Evolutionary conservation across 179 eudicot species (phyloP).

Genomic region (Beta lomatogona): DNA sequence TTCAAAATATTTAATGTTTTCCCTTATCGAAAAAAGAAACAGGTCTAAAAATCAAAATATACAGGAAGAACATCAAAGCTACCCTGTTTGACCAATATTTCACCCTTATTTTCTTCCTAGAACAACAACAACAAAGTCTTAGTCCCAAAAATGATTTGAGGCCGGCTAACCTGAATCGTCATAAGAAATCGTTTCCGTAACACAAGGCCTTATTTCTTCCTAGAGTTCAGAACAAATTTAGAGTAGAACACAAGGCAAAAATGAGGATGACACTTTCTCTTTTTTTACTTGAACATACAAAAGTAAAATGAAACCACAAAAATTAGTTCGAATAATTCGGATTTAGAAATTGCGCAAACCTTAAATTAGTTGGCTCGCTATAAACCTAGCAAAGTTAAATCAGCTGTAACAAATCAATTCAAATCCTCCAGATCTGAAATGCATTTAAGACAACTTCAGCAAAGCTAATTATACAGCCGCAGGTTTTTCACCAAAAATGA

Average conservation of each 20-base stretch:
- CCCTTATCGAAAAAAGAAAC: too few relatives aligned
- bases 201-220: too few relatives aligned
- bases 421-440: slow-evolving; percentile 28
- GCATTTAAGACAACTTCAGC: slow-evolving; percentile 14
- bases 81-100: background rate
- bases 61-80: background rate
- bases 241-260: background rate
- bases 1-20: background rate
- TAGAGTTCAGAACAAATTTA: background rate
- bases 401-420: slow-evolving; percentile 10
- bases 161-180: too few relatives aligned
- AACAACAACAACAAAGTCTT: too few relatives aligned
- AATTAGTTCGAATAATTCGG: background rate
- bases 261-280: background rate
- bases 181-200: too few relatives aligned
- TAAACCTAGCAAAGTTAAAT: slow-evolving; percentile 15
- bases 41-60: background rate
- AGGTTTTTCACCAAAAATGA: background rate
- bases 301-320: background rate
- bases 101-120: background rate
- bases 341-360: slow-evolving; percentile 14
- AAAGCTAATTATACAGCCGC: background rate
- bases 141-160: too few relatives aligned
- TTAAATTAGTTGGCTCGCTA: background rate
- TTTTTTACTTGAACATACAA: background rate